Percentiles rank a stretch among this genome's conserved stretches.
Evolutionary conservation across 371 early-diverging fungal genomes (phyloP).

Genomic region (Encephalitozoon hellem): DNA sequence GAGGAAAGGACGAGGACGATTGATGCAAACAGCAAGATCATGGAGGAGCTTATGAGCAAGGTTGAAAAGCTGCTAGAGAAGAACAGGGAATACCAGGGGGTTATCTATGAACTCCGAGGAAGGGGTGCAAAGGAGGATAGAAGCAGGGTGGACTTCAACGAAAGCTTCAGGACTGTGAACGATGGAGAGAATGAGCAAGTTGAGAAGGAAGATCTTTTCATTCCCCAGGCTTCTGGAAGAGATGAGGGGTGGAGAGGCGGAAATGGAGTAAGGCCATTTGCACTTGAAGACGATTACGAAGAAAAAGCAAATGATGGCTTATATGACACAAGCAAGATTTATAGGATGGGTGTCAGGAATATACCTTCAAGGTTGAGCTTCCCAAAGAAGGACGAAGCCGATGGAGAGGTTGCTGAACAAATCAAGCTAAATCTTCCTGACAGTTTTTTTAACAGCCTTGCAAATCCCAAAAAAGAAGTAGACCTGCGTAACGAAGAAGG

Average conservation of each 20-base stretch:
- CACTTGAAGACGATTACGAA: conserved; percentile 18
- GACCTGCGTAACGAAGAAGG: neutral
- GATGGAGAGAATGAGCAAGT: neutral
- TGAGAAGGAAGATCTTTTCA: neutral
- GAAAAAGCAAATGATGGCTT: neutral
- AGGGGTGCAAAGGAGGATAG: neutral
- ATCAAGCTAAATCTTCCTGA: neutral
- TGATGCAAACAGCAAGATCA: conserved; percentile 10
- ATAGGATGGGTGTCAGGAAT: neutral
- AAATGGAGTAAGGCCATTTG: conserved; percentile 5
- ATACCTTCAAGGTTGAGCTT: neutral
- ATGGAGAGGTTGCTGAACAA: neutral
- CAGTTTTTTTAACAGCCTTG: neutral
- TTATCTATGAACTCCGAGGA: conserved; percentile 14
- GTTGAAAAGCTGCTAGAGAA: conserved; percentile 22
- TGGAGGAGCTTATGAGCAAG: conserved; percentile 16
- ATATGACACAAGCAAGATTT: neutral
- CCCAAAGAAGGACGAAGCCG: neutral
- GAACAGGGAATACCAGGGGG: conserved; percentile 34
- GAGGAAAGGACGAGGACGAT: conserved; percentile 20
- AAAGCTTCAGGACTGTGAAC: conserved; percentile 22
- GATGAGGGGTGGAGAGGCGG: neutral
- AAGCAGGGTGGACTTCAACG: neutral
- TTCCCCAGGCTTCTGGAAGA: neutral
- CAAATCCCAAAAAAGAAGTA: neutral